These are phyloP conservation scores for Hyaloperonospora arabidopsidis DNA, from an alignment of 352 stramenopile genomes.

Conservation along the genomic window DNA sequence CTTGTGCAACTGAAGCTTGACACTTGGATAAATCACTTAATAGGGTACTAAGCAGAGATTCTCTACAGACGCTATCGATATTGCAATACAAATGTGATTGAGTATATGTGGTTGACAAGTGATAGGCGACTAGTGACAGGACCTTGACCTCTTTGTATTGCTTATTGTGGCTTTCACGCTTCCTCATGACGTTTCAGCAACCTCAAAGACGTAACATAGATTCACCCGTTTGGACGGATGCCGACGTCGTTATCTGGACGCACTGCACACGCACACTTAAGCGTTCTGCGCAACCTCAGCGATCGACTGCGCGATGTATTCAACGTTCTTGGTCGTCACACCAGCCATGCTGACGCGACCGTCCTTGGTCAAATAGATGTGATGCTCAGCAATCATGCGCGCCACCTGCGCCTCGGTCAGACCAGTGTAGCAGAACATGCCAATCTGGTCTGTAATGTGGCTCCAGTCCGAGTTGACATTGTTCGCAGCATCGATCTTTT, in stretches of 20 bases:
- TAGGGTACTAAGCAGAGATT: too few species aligned
- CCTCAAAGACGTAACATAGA: too few species aligned
- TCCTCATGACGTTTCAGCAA: constrained; percentile 2
- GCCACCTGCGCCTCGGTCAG: constrained; percentile 92
- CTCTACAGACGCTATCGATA: too few species aligned
- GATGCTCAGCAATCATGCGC: constrained; percentile 91
- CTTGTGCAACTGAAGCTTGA: too few species aligned
- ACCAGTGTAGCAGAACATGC: constrained; percentile 99
- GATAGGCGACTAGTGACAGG: too few species aligned
- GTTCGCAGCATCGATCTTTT: constrained; percentile 67
- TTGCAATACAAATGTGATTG: too few species aligned
- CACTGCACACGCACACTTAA: constrained; percentile 26
- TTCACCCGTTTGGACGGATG: too few species aligned
- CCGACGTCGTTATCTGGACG: too few species aligned
- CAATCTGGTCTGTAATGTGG: constrained; percentile 98
- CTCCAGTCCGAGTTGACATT: constrained; percentile 89
- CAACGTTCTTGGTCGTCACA: constrained; percentile 94
- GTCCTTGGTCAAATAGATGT: constrained; percentile 98
- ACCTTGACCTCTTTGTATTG: too few species aligned
- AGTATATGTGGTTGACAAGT: too few species aligned
- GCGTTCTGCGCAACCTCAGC: constrained; percentile 88
- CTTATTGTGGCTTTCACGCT: constrained; percentile 14
- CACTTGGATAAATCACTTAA: too few species aligned
- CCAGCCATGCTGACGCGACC: constrained; percentile 97
- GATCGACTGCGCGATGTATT: constrained; percentile 94